Base-by-base conservation (phyloP, 1,284 basidiomycete genomes). In the Marasmius fiardii region DNA sequence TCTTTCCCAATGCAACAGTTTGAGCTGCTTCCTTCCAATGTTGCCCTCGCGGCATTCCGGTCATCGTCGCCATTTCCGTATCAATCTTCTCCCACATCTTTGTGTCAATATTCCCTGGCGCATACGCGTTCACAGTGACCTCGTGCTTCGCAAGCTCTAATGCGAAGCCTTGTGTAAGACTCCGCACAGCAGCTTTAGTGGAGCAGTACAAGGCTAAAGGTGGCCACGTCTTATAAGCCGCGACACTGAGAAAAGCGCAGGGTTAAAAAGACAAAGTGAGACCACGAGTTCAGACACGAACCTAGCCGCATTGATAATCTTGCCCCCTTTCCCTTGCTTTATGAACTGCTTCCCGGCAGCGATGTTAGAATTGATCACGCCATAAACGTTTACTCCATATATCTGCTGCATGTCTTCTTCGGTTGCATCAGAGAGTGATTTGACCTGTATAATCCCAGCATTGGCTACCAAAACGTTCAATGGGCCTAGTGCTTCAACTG, bases 261-360 rank as follows among this genome's bases (percentile, higher is more conserved):
- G 20, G 39, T 14, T 4, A 41, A 41, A 16, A 4, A 44, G n/a
- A n/a, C n/a, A 37, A 3, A 20, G 24, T 4, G 39, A 41, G 8
- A 14, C 33, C 16, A 33, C 5, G 33, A 12, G 24, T 26, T 28
- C 28, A 31, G 10, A 4, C 5, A 18, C 50, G 47, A n/a, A 54
- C 59, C 59, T 60, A 18, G 56, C 53, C 18, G 53, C 56, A 34
- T 60, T 60, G 23, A 58, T 56, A 14, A 60, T 56, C 43, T 60
- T 60, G 14, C 59, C 59, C 21, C 59, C 59, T 3, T 28, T 39
- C 6, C 51, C 54, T 31, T 60, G 56, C 28, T 54, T 51, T 11
- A 58, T 58, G 43, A 60, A 60, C 20, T 60, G 59, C 7, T 49
- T 55, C 28, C 56, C 56, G 34, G 59, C 56, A 11, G 47, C 52